Evolutionary conservation across 257 asterid species (phyloP).

Genomic region (Solanum appendiculatum): DNA sequence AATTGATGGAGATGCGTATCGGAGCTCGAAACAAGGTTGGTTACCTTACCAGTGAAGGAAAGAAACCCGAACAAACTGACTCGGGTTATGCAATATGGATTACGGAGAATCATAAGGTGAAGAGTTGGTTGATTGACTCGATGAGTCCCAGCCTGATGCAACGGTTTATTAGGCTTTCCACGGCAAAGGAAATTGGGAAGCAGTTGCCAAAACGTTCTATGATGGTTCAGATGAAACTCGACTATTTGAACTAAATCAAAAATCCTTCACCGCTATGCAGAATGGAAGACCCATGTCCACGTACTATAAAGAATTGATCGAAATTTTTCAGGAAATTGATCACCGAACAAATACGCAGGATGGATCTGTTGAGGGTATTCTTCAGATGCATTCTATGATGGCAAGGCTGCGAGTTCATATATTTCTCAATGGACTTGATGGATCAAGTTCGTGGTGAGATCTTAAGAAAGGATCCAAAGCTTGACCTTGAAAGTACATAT

Average conservation of each 20-base stretch:
- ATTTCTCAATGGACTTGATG: background rate
- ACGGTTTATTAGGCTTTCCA: background rate
- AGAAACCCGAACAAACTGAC: background rate
- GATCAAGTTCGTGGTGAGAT: background rate
- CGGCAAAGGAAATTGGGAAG: slow-evolving; percentile 1
- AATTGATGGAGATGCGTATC: slow-evolving; percentile 1
- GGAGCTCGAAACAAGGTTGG: background rate
- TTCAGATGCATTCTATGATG: background rate
- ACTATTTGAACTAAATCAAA: background rate
- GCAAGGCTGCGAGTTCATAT: background rate
- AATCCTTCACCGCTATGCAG: background rate
- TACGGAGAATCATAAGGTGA: background rate
- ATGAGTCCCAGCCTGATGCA: background rate
- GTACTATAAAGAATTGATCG: background rate
- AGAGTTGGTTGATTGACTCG: background rate
- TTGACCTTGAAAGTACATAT: background rate
- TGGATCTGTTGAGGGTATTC: background rate
- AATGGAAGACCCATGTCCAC: background rate
- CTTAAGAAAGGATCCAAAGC: background rate
- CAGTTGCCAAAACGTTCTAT: background rate
- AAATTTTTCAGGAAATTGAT: background rate
- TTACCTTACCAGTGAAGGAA: background rate
- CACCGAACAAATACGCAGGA: background rate
- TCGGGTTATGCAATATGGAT: background rate
- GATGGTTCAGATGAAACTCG: background rate